These are phyloP conservation scores for Microsporum canis DNA, from an alignment of 2,329 filamentous ascomycete species.

Conservation along the genomic window DNA sequence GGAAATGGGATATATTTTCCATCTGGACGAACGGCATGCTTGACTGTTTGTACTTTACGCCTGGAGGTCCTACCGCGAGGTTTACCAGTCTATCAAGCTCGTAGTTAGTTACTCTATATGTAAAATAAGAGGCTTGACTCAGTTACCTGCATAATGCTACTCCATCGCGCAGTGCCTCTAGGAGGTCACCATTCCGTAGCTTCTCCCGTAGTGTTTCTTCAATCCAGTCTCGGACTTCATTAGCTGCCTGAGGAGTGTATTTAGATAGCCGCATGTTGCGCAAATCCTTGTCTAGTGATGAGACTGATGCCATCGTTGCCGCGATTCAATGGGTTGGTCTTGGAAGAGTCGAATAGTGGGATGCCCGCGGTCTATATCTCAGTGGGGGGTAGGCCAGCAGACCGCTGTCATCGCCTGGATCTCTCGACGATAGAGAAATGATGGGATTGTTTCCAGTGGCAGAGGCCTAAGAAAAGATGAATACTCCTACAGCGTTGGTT, in stretches of 20 bases:
- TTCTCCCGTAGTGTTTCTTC: conserved; percentile 66
- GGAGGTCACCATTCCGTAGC: conserved; percentile 61
- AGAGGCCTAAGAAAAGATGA: not conserved
- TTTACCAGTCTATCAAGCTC: conserved; percentile 60
- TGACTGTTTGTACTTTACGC: conserved; percentile 81
- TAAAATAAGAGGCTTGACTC: not conserved
- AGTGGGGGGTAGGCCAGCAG: not conserved
- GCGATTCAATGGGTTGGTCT: not conserved
- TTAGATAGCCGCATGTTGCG: conserved; percentile 82
- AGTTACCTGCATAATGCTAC: conserved; percentile 78
- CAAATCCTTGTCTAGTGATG: conserved; percentile 90
- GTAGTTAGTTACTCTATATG: not conserved
- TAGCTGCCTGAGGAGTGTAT: conserved; percentile 82
- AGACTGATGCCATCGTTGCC: conserved; percentile 74
- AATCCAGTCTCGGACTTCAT: conserved; percentile 77
- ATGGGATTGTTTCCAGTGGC: not conserved
- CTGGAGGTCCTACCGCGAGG: conserved; percentile 61
- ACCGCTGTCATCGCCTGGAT: not conserved
- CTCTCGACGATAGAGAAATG: not conserved
- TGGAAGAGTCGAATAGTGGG: not conserved
- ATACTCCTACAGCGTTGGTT: not conserved
- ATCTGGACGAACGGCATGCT: conserved; percentile 98
- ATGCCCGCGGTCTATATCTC: not conserved
- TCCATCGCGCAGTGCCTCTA: conserved; percentile 81
- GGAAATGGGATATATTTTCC: conserved; percentile 97